Percentiles rank a stretch among this genome's conserved stretches.
These are phyloP conservation scores for Actinomucor elegans DNA, from an alignment of 371 early-diverging fungal species.

Conservation along the genomic window DNA sequence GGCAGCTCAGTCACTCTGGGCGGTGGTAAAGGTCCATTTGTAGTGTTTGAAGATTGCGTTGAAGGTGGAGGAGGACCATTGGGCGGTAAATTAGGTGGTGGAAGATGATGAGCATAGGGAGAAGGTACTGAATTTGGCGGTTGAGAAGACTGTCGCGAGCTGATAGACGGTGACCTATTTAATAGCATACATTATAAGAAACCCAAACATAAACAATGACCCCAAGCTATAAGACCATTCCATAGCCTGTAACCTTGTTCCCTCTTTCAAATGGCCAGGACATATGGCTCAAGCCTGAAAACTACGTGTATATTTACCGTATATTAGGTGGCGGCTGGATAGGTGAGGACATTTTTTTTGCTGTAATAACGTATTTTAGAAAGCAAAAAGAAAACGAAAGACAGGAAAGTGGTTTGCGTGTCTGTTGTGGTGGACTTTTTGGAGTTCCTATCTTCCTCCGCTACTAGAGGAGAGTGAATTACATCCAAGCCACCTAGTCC, in stretches of 20 bases:
- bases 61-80: not conserved
- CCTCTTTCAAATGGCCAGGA: too few relatives aligned
- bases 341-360: constrained; percentile 27
- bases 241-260: too few relatives aligned
- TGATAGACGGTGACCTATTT: constrained; percentile 11
- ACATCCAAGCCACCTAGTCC: too few relatives aligned
- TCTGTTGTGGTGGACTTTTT: not conserved
- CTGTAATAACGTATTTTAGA: not conserved
- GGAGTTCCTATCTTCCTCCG: not conserved
- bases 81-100: constrained; percentile 15
- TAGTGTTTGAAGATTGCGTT: not conserved
- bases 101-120: constrained; percentile 28
- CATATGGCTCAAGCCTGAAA: too few relatives aligned
- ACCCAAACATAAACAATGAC: not conserved
- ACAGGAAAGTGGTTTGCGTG: not conserved
- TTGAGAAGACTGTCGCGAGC: constrained; percentile 4
- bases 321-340: constrained; percentile 29
- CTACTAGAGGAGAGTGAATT: not conserved
- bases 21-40: constrained; percentile 3
- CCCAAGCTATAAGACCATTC: too few relatives aligned
- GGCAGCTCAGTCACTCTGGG: constrained; percentile 23
- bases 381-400: not conserved
- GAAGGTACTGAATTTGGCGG: constrained; percentile 6
- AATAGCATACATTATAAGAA: not conserved
- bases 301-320: constrained; percentile 20